These are phyloP conservation scores for Eucalyptus pumila DNA, from an alignment of 345 rosid species.

Conservation along the genomic window DNA sequence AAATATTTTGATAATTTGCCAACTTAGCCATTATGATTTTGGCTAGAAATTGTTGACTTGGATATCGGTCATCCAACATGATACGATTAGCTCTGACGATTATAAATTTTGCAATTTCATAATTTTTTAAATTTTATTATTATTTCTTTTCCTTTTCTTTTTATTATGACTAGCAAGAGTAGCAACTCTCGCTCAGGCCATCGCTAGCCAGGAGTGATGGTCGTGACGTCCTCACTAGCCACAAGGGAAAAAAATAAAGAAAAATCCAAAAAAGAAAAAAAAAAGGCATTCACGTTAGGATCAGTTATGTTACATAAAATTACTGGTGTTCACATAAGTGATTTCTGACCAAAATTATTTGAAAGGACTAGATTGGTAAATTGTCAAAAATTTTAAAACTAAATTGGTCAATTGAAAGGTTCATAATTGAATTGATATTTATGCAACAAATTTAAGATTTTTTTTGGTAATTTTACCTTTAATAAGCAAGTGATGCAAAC, in stretches of 20 bases:
- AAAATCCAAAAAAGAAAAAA: too few species aligned
- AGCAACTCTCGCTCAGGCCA: fast-evolving
- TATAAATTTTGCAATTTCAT: fast-evolving
- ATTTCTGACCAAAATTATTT: fast-evolving
- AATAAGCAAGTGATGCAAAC: not conserved
- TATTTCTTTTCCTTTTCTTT: too few species aligned
- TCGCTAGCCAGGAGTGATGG: too few species aligned
- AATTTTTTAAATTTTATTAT: too few species aligned
- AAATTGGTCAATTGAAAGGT: too few species aligned
- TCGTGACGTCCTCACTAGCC: not conserved
- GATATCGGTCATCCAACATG: fast-evolving
- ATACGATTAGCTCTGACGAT: fast-evolving
- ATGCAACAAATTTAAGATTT: fast-evolving
- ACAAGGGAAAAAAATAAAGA: too few species aligned
- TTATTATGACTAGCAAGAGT: not conserved
- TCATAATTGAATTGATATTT: fast-evolving
- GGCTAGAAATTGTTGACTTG: fast-evolving
- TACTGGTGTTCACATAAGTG: fast-evolving
- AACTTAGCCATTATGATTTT: too few species aligned
- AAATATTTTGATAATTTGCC: fast-evolving
- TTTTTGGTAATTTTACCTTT: not conserved
- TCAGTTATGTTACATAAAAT: fast-evolving
- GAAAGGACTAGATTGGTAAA: too few species aligned
- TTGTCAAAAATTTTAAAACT: too few species aligned
- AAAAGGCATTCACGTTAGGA: fast-evolving